Percentiles rank a stretch among this genome's conserved stretches.
Evolutionary conservation across 805 yeast species (phyloP).

Genomic region (Metschnikowia arizonensis): DNA sequence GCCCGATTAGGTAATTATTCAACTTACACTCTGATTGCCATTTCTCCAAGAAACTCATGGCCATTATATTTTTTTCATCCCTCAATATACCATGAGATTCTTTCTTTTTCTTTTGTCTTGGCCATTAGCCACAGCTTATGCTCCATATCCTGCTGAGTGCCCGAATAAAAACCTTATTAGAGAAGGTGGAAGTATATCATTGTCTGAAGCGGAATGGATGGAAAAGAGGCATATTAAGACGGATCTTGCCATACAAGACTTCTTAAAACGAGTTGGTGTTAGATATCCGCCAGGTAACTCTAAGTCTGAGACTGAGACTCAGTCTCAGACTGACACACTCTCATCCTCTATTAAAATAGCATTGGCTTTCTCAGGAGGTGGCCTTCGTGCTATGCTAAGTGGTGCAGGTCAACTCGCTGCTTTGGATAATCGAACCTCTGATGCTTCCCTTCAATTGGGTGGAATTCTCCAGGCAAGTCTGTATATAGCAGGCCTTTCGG

Average conservation of each 20-base stretch:
- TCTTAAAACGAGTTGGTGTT: conserved; percentile 12
- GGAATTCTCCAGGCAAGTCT: conserved; percentile 69
- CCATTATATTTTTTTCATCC: too few species aligned
- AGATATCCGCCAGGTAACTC: too few species aligned
- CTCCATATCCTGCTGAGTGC: conserved; percentile 58
- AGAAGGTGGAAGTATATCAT: conserved; percentile 45
- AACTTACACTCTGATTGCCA: too few species aligned
- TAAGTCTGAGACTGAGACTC: too few species aligned
- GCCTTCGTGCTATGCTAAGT: conserved; percentile 35
- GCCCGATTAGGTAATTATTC: not conserved
- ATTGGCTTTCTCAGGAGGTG: conserved; percentile 36
- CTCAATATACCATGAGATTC: too few species aligned
- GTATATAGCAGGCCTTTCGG: conserved; percentile 74
- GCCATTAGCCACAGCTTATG: conserved; percentile 31
- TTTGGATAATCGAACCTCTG: conserved; percentile 15
- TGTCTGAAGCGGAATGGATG: conserved; percentile 52
- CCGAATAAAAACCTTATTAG: conserved; percentile 41
- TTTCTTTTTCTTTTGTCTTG: not conserved
- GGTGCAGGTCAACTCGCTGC: conserved; percentile 20
- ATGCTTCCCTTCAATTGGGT: conserved; percentile 49
- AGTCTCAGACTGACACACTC: too few species aligned
- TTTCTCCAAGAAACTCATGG: too few species aligned
- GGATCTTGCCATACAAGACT: conserved; percentile 11
- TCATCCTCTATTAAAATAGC: conserved; percentile 20
- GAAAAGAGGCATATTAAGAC: conserved; percentile 20